These are phyloP conservation scores for Endocarpon pusillum DNA, from an alignment of 495 filamentous ascomycete genomes.

Conservation along the genomic window DNA sequence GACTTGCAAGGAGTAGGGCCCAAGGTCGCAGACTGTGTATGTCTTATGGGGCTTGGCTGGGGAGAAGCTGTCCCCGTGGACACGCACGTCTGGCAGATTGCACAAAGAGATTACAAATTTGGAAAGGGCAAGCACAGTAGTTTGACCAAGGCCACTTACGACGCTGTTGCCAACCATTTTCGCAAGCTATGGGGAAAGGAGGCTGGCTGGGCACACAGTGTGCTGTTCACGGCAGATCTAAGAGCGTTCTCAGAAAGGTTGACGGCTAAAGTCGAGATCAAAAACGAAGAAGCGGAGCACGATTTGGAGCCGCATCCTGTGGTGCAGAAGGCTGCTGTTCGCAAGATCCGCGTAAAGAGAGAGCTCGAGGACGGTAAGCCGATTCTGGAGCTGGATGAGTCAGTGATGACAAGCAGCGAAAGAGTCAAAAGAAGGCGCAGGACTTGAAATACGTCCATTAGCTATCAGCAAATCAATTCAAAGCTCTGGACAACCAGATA, in stretches of 20 bases:
- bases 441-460: no score
- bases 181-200: slow-evolving; percentile 81
- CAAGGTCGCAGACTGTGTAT: slow-evolving; percentile 94
- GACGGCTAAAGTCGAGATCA: slow-evolving; percentile 31
- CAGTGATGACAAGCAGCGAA: background rate
- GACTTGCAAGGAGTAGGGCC: slow-evolving; percentile 75
- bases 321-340: background rate
- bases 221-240: slow-evolving; percentile 89
- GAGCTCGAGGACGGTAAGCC: background rate
- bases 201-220: slow-evolving; percentile 94
- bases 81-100: slow-evolving; percentile 98
- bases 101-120: slow-evolving; percentile 86
- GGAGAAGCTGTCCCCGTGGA: slow-evolving; percentile 87
- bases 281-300: slow-evolving; percentile 24
- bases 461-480: no score
- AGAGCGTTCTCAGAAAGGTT: slow-evolving; percentile 60
- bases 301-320: slow-evolving; percentile 12
- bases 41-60: slow-evolving; percentile 95
- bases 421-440: slow-evolving; percentile 1
- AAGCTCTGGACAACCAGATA: no score
- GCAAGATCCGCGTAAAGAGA: background rate
- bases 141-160: slow-evolving; percentile 73
- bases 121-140: slow-evolving; percentile 72
- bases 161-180: slow-evolving; percentile 80
- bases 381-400: background rate